phyloP scores from a whole-genome alignment of 768 basidiomycete species.

The Boletus vermiculosoides region DNA sequence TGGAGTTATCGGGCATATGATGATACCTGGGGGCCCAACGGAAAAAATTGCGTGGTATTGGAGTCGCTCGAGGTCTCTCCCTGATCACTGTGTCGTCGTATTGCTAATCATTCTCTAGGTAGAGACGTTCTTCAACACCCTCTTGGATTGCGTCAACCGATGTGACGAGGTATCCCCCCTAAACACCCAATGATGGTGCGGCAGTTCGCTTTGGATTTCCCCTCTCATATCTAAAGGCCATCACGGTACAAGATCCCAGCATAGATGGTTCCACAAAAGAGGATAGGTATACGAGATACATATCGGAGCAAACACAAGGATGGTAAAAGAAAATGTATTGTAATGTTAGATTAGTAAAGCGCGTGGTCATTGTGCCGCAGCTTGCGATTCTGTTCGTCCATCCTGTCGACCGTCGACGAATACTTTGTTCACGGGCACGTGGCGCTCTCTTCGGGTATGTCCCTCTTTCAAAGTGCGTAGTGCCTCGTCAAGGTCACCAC shows the following conservation, averaged over 20 bases:
- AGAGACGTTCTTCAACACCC: conserved; percentile 59
- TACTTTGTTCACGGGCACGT: conserved; percentile 20
- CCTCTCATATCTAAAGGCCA: not conserved
- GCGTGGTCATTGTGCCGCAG: not conserved
- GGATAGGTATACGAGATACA: not conserved
- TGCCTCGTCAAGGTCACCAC: conserved; percentile 81
- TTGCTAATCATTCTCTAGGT: conserved; percentile 43
- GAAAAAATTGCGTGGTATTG: conserved; percentile 76
- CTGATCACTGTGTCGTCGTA: not conserved
- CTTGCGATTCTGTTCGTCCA: conserved; percentile 4
- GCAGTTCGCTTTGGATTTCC: not conserved
- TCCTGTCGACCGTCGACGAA: conserved; percentile 29
- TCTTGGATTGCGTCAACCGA: conserved; percentile 55
- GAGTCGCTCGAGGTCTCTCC: conserved; percentile 59
- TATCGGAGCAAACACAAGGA: not conserved
- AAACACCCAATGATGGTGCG: conserved; percentile 35
- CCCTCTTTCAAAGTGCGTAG: conserved; percentile 78
- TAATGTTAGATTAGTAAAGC: not conserved
- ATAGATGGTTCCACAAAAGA: not conserved
- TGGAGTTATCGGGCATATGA: conserved; percentile 62
- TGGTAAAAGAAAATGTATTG: not conserved
- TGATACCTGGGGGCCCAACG: conserved; percentile 66
- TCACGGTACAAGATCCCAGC: not conserved
- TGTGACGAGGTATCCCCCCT: conserved; percentile 64
- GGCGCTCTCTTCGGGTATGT: conserved; percentile 24